These are phyloP conservation scores for Brassica incana DNA, from an alignment of 345 rosid species.

Conservation along the genomic window DNA sequence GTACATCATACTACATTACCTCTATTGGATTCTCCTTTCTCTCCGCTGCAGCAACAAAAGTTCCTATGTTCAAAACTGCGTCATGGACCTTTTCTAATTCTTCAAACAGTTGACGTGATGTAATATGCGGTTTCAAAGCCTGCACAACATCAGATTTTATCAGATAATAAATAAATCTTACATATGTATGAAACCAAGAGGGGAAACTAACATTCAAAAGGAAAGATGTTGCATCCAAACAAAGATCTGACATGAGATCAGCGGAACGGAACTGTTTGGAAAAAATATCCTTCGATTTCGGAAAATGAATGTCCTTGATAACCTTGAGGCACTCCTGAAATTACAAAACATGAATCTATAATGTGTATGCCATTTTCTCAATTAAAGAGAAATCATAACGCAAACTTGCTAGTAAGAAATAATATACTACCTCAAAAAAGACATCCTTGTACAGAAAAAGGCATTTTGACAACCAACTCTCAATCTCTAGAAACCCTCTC, in stretches of 20 bases:
- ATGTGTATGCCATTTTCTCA: neutral
- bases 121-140: conserved; percentile 65
- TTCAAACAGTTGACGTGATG: conserved; percentile 59
- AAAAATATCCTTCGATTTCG: neutral
- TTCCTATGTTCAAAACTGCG: conserved; percentile 65
- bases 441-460: neutral
- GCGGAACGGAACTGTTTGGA: neutral
- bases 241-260: conserved; percentile 9
- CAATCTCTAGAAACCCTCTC: neutral
- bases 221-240: conserved; percentile 56
- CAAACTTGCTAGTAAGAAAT: neutral
- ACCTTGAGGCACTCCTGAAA: neutral
- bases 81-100: conserved; percentile 69
- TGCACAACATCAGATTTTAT: conserved; percentile 29
- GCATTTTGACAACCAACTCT: neutral
- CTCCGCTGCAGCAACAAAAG: conserved; percentile 84
- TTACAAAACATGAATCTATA: neutral
- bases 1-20: conserved; percentile 44
- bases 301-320: neutral
- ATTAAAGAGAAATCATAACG: neutral
- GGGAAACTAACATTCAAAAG: conserved; percentile 65
- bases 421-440: neutral
- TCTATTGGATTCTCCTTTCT: conserved; percentile 72
- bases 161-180: conserved; percentile 9
- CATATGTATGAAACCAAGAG: neutral